Evolutionary conservation across 176 grass and related monocot genomes (phyloP).

Genomic region (Carex pumila): DNA sequence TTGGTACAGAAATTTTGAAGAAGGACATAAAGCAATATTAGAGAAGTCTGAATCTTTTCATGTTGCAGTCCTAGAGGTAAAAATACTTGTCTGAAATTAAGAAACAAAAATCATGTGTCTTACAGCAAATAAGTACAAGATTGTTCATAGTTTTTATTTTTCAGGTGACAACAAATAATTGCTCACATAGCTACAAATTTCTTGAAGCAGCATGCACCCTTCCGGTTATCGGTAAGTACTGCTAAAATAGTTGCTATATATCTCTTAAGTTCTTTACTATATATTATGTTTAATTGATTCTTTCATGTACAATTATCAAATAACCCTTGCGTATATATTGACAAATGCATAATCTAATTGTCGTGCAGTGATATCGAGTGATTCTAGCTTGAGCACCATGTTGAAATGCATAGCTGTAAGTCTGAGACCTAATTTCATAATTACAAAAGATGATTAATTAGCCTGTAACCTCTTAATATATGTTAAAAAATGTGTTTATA

Average conservation of each 20-base stretch:
- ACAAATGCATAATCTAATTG: not conserved
- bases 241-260: not conserved
- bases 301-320: not conserved
- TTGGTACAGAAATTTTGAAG: conserved; percentile 16
- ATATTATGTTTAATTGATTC: not conserved
- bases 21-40: conserved; percentile 26
- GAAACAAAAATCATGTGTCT: conserved; percentile 3
- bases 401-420: conserved; percentile 57
- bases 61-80: conserved; percentile 36
- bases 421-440: not conserved
- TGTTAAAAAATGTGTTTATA: not conserved
- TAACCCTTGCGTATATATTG: not conserved
- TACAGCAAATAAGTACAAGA: not conserved
- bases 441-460: not conserved
- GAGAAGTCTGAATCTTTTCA: conserved; percentile 31
- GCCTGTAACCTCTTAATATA: conserved; percentile 1
- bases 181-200: conserved; percentile 23
- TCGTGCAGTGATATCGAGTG: conserved; percentile 30
- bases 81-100: conserved; percentile 5
- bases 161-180: conserved; percentile 23
- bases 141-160: not conserved
- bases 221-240: conserved; percentile 18
- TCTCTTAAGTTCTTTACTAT: not conserved
- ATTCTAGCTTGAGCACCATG: conserved; percentile 34
- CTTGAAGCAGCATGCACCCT: conserved; percentile 20